These are phyloP conservation scores for Eucalyptus pauciflora DNA, from an alignment of 345 rosid genomes.

Conservation along the genomic window DNA sequence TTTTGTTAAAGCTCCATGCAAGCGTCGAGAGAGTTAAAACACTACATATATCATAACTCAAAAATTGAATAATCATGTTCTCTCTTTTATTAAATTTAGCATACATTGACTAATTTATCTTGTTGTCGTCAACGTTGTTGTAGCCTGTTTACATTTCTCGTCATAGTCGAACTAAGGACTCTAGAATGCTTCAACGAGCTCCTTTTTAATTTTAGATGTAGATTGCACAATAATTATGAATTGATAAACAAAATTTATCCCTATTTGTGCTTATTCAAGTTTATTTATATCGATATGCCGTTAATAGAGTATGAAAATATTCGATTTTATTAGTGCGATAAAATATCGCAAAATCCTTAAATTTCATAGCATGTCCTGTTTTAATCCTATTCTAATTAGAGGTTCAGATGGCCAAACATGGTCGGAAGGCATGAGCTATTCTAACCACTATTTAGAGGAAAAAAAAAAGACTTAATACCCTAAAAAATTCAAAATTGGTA, in stretches of 20 bases:
- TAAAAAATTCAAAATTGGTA: too few species aligned
- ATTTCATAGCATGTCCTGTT: rapidly evolving
- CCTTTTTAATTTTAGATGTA: neutral
- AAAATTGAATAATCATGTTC: neutral
- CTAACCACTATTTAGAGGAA: neutral
- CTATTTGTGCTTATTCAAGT: neutral
- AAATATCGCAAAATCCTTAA: too few species aligned
- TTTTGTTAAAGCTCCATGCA: neutral
- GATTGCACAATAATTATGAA: neutral
- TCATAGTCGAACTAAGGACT: neutral
- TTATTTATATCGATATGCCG: too few species aligned
- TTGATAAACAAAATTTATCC: rapidly evolving
- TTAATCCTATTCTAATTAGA: too few species aligned
- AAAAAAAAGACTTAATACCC: too few species aligned
- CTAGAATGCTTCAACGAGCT: neutral
- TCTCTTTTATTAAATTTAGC: neutral
- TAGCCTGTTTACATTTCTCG: rapidly evolving
- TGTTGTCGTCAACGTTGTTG: rapidly evolving
- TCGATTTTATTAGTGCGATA: rapidly evolving
- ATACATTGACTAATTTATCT: neutral
- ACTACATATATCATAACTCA: too few species aligned
- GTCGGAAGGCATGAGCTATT: neutral
- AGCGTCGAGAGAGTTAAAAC: neutral
- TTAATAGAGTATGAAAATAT: too few species aligned
- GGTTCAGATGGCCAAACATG: too few species aligned